These are phyloP conservation scores for Symbiodinium natans DNA, from an alignment of 73 alveolate species.

Conservation along the genomic window DNA sequence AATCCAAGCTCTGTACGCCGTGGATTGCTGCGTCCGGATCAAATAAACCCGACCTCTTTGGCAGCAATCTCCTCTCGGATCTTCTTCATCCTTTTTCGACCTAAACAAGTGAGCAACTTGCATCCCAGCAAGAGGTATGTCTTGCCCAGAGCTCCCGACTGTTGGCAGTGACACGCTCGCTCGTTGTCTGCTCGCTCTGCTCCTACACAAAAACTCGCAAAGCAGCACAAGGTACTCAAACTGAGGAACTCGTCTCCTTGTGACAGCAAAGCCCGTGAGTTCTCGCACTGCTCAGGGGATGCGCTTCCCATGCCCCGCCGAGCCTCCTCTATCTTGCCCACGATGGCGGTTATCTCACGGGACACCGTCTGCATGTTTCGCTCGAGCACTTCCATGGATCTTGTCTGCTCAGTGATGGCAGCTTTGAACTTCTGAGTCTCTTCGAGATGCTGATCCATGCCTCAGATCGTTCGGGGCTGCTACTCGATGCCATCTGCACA, in stretches of 20 bases:
- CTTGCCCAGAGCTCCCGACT: not conserved
- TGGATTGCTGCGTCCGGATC: not conserved
- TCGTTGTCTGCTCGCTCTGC: conserved; percentile 89
- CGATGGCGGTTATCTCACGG: conserved; percentile 77
- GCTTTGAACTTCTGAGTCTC: conserved; percentile 65
- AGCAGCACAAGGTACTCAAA: not conserved
- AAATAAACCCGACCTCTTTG: not conserved
- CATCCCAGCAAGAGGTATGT: too few relatives aligned
- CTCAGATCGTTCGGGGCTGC: not conserved
- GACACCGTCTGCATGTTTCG: conserved; percentile 92
- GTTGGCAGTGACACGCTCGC: conserved; percentile 81
- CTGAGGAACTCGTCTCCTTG: too few relatives aligned
- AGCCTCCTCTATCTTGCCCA: conserved; percentile 84
- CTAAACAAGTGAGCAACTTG: not conserved
- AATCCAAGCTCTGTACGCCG: too few relatives aligned
- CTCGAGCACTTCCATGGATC: conserved; percentile 71
- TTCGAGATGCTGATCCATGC: conserved; percentile 77
- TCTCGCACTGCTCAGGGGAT: too few relatives aligned
- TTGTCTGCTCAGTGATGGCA: conserved; percentile 52
- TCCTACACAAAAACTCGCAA: conserved; percentile 18
- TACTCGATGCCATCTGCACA: too few relatives aligned
- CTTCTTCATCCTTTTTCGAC: conserved; percentile 85
- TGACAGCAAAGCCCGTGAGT: too few relatives aligned
- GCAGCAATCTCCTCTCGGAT: conserved; percentile 84
- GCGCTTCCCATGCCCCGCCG: too few relatives aligned